Conservation (phyloP, 345 rosid genomes). For the Pugionium dolabratum region DNA sequence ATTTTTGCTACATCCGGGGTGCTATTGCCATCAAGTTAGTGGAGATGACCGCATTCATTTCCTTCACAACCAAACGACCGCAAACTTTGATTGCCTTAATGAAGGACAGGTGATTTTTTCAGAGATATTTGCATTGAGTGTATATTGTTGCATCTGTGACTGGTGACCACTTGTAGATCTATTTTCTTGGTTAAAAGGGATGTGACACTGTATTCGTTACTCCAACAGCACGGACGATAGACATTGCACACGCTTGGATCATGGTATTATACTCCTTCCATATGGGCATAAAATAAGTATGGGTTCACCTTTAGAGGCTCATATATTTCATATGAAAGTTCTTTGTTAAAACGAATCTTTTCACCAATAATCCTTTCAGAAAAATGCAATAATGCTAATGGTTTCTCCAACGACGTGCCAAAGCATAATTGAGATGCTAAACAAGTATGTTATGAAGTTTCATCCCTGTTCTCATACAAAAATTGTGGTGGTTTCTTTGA, state of each 20-base stretch:
- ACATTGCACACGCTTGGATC: conserved; percentile 83
- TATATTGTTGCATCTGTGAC: conserved; percentile 17
- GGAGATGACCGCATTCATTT: conserved; percentile 89
- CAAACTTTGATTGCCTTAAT: conserved; percentile 72
- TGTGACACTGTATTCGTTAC: conserved; percentile 89
- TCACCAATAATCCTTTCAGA: conserved; percentile 45
- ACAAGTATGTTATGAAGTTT: conserved; percentile 55
- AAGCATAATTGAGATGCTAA: conserved; percentile 61
- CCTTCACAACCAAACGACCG: conserved; percentile 96
- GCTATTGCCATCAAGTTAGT: conserved; percentile 55
- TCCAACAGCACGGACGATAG: conserved; percentile 87
- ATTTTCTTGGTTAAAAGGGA: conserved; percentile 60
- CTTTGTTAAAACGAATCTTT: conserved; percentile 9
- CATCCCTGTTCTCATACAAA: not conserved
- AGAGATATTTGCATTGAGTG: not conserved
- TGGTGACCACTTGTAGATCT: conserved; percentile 35
- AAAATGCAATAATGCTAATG: conserved; percentile 64
- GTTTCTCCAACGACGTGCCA: conserved; percentile 70
- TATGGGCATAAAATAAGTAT: conserved; percentile 1
- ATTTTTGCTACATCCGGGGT: conserved; percentile 26
- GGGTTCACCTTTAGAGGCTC: conserved; percentile 16
- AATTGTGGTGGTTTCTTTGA: not conserved
- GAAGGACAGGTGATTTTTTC: conserved; percentile 65
- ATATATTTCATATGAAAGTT: not conserved
- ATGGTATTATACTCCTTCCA: conserved; percentile 50